phyloP scores from a whole-genome alignment of 2,329 filamentous ascomycete species.

The Annulohypoxylon truncatum region DNA sequence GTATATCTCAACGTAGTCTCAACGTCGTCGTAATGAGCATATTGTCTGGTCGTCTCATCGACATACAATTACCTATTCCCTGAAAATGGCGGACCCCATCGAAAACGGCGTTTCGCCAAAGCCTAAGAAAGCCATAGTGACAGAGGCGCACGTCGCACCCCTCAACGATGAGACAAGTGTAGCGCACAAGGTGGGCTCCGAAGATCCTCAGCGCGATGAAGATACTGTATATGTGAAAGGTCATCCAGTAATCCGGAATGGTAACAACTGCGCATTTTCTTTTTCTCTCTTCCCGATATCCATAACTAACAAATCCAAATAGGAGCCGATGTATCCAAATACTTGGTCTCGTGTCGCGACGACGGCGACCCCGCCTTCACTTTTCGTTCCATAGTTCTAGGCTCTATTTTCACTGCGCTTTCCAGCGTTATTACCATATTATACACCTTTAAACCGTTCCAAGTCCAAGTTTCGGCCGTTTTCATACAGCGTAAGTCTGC shows the following conservation, averaged over 20 bases:
- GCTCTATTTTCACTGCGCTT: conserved; percentile 23
- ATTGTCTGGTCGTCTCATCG: background rate
- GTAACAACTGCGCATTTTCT: background rate
- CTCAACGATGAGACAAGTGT: background rate
- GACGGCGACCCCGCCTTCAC: conserved; percentile 28
- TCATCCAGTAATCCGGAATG: conserved; percentile 29
- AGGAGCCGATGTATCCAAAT: conserved; percentile 29
- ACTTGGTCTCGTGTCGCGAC: conserved; percentile 22
- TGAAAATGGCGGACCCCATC: conserved; percentile 16
- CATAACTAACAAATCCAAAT: background rate
- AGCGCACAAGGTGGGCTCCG: background rate
- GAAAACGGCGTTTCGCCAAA: conserved; percentile 2
- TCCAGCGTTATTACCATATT: conserved; percentile 30
- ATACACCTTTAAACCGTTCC: conserved; percentile 27
- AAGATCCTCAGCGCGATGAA: conserved; percentile 12
- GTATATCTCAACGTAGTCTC: background rate
- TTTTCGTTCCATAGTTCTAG: conserved; percentile 27
- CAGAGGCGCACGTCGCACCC: conserved; percentile 8
- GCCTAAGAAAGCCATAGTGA: conserved; percentile 9
- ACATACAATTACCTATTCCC: background rate
- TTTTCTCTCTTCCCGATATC: background rate
- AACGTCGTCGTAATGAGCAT: background rate
- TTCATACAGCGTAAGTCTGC: conserved; percentile 26
- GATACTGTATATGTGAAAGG: conserved; percentile 22
- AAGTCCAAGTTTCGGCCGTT: conserved; percentile 23